A percentile compares a stretch with the other conserved stretches of the same genome.
Conservation (phyloP, 2,329 filamentous ascomycete genomes). For the Ophiostoma piceae region DNA sequence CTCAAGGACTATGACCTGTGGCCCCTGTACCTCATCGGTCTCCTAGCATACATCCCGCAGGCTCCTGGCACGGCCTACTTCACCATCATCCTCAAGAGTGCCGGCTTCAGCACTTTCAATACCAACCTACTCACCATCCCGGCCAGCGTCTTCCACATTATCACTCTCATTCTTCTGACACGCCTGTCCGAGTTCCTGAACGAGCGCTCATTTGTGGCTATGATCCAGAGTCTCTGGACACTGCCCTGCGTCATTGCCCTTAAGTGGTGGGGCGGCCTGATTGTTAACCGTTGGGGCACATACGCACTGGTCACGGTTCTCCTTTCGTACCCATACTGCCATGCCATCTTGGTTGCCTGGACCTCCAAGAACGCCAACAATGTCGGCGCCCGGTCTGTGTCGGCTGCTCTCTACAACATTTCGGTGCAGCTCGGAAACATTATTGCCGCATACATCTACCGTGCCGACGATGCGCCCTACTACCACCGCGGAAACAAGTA, state of each 20-base stretch:
- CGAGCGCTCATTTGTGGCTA: conserved; percentile 39
- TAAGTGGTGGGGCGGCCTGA: conserved; percentile 39
- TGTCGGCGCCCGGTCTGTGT: conserved; percentile 58
- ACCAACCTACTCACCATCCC: conserved; percentile 27
- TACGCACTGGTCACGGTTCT: conserved; percentile 44
- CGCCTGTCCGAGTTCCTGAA: conserved; percentile 48
- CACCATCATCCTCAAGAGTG: conserved; percentile 24
- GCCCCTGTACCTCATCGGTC: conserved; percentile 27
- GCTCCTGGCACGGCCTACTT: conserved; percentile 22
- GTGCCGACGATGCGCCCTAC: conserved; percentile 43
- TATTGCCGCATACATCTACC: conserved; percentile 39
- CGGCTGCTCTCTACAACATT: conserved; percentile 58
- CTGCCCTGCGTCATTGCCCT: conserved; percentile 47
- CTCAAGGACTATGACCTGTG: conserved; percentile 27
- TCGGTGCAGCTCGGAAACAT: conserved; percentile 43
- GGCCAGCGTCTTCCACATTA: conserved; percentile 44
- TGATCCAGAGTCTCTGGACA: conserved; percentile 46
- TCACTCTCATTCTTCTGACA: conserved; percentile 47
- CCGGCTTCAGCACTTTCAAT: conserved; percentile 26
- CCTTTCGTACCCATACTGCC: conserved; percentile 45
- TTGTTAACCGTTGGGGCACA: conserved; percentile 45
- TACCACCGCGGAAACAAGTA: conserved; percentile 42
- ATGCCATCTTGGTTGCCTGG: conserved; percentile 47
- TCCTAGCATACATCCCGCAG: conserved; percentile 22
- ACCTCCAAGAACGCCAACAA: conserved; percentile 58